phyloP scores from a whole-genome alignment of 148 eudicot genomes.

The Rhododendron henanense region DNA sequence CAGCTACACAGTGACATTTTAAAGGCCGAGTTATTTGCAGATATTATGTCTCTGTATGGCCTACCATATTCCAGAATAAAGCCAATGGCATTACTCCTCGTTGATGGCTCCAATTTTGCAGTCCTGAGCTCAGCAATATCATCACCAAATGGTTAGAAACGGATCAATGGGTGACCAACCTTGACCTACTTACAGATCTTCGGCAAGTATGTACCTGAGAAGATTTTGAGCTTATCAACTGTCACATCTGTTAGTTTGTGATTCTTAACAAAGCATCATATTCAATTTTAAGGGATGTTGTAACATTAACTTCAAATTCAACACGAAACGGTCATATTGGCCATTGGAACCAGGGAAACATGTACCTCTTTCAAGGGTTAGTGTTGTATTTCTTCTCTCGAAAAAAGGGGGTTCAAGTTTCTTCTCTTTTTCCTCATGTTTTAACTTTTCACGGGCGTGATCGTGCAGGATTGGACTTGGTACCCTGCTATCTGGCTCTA shows the following conservation, averaged over 20 bases:
- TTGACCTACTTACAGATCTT: conserved; percentile 53
- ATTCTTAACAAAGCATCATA: too few species aligned
- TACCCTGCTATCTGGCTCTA: conserved; percentile 84
- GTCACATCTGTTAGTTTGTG: background rate
- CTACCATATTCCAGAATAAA: conserved; percentile 89
- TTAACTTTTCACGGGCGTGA: conserved; percentile 3
- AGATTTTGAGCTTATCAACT: background rate
- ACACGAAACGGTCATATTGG: too few species aligned
- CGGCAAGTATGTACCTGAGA: conserved; percentile 35
- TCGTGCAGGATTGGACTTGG: conserved; percentile 88
- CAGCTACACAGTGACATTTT: conserved; percentile 96
- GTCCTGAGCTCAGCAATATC: conserved; percentile 80
- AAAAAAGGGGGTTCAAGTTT: background rate
- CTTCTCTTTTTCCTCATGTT: background rate
- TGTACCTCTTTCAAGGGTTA: conserved; percentile 97
- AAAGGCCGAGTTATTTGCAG: conserved; percentile 80
- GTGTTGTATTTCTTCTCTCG: conserved; percentile 22
- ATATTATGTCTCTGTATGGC: conserved; percentile 94
- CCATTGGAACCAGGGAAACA: conserved; percentile 5
- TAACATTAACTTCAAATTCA: too few species aligned
- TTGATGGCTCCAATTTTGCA: conserved; percentile 91
- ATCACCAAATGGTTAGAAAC: conserved; percentile 94
- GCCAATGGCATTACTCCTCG: conserved; percentile 99
- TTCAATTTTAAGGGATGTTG: too few species aligned
- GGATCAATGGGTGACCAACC: conserved; percentile 91